Percentiles rank a stretch among this genome's conserved stretches.
These are phyloP conservation scores for Coffea humblotiana DNA, from an alignment of 305 asterid genomes.

Conservation along the genomic window DNA sequence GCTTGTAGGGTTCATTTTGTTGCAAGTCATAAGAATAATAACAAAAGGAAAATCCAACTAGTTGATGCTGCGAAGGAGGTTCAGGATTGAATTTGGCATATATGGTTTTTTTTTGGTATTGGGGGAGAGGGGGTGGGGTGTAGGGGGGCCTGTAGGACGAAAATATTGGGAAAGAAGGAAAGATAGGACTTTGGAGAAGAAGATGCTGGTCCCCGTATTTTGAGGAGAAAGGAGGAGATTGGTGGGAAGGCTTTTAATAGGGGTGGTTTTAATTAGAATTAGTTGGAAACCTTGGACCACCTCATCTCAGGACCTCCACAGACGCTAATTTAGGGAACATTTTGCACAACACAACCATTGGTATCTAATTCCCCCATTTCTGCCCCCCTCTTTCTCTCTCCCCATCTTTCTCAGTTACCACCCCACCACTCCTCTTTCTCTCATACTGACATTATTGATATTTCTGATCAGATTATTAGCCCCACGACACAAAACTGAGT, in stretches of 20 bases:
- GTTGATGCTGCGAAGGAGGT: background rate
- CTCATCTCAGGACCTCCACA: constrained; percentile 33
- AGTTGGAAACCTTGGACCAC: constrained; percentile 49
- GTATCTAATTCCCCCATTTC: constrained; percentile 30
- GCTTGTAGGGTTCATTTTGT: no score
- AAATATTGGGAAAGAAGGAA: no score
- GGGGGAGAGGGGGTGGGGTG: no score
- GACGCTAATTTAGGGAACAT: constrained; percentile 34
- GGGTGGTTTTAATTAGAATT: constrained; percentile 36
- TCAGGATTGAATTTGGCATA: constrained; percentile 17
- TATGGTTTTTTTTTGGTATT: background rate
- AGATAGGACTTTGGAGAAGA: background rate
- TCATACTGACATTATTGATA: background rate
- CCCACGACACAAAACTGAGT: constrained; percentile 21
- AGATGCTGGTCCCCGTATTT: constrained; percentile 27
- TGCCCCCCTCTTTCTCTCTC: background rate
- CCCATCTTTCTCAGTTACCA: background rate
- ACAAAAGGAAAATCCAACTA: background rate
- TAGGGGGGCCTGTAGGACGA: background rate
- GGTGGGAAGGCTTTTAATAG: constrained; percentile 26
- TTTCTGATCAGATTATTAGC: constrained; percentile 11
- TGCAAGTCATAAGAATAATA: no score
- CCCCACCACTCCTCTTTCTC: background rate
- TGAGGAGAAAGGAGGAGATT: constrained; percentile 9
- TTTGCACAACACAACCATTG: constrained; percentile 26